These are phyloP conservation scores for Thermothielavioides terrestris DNA, from an alignment of 495 filamentous ascomycete genomes.

Conservation along the genomic window DNA sequence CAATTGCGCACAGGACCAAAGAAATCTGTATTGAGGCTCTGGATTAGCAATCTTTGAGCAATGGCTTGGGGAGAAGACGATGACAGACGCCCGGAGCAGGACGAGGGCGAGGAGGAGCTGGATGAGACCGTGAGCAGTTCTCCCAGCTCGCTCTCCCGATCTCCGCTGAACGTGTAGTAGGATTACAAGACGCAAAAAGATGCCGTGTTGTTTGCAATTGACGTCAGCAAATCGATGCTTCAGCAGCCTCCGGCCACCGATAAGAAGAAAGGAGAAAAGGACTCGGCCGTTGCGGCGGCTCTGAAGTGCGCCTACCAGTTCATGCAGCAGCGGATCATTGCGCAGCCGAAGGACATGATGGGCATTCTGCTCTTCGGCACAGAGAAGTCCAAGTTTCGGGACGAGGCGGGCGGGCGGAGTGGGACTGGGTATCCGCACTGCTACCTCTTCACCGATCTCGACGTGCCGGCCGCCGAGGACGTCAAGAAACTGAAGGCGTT, in stretches of 20 bases:
- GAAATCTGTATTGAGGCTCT: background rate
- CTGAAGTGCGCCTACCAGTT: slow-evolving; percentile 90
- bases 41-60: background rate
- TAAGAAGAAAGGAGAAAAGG: slow-evolving; percentile 62
- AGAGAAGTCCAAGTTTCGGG: slow-evolving; percentile 72
- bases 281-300: slow-evolving; percentile 68
- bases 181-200: slow-evolving; percentile 89
- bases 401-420: slow-evolving; percentile 51
- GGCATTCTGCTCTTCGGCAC: slow-evolving; percentile 93
- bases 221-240: slow-evolving; percentile 89
- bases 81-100: slow-evolving; percentile 45
- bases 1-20: background rate
- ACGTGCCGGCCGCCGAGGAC: slow-evolving; percentile 76
- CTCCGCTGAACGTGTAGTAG: slow-evolving; percentile 32
- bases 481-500: slow-evolving; percentile 70
- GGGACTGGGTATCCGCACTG: slow-evolving; percentile 76
- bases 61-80: slow-evolving; percentile 38
- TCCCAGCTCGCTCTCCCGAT: background rate
- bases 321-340: slow-evolving; percentile 97
- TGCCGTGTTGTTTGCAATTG: slow-evolving; percentile 92
- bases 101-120: slow-evolving; percentile 65
- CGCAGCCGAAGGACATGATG: slow-evolving; percentile 95
- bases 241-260: slow-evolving; percentile 51
- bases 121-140: slow-evolving; percentile 60
- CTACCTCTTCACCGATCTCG: slow-evolving; percentile 83